These are phyloP conservation scores for Zymoseptoria crescenta DNA, from an alignment of 2,329 filamentous ascomycete genomes.

Conservation along the genomic window DNA sequence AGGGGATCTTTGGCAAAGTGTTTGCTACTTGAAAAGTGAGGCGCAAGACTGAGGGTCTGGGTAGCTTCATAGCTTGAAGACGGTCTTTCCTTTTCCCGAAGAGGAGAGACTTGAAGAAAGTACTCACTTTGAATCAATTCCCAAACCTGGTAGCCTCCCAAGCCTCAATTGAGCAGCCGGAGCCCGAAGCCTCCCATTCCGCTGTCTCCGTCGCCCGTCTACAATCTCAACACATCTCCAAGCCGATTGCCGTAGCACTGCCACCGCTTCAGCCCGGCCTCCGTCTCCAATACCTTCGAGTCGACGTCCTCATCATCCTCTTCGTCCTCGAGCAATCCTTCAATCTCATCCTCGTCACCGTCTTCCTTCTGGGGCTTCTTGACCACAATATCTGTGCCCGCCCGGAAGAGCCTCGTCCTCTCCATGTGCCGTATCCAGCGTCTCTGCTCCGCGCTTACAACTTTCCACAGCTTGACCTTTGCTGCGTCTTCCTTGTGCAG, in stretches of 20 bases:
- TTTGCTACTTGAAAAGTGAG: too few species aligned
- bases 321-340: constrained; percentile 3
- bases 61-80: too few species aligned
- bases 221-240: constrained; percentile 6
- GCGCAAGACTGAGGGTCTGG: too few species aligned
- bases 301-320: constrained; percentile 6
- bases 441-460: constrained; percentile 13
- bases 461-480: constrained; percentile 18
- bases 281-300: constrained; percentile 1
- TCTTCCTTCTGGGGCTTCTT: not conserved
- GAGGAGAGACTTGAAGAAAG: too few species aligned
- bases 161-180: not conserved
- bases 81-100: too few species aligned
- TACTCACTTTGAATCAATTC: too few species aligned
- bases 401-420: not conserved
- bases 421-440: constrained; percentile 12
- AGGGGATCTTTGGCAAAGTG: too few species aligned
- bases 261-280: constrained; percentile 9
- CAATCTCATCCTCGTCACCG: not conserved
- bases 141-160: not conserved
- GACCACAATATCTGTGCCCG: not conserved
- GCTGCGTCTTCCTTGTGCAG: constrained; percentile 13
- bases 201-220: not conserved
- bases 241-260: constrained; percentile 16
- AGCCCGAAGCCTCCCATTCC: too few species aligned